These are phyloP conservation scores for Ormosia semicastrata DNA, from an alignment of 306 rosid genomes.

Conservation along the genomic window DNA sequence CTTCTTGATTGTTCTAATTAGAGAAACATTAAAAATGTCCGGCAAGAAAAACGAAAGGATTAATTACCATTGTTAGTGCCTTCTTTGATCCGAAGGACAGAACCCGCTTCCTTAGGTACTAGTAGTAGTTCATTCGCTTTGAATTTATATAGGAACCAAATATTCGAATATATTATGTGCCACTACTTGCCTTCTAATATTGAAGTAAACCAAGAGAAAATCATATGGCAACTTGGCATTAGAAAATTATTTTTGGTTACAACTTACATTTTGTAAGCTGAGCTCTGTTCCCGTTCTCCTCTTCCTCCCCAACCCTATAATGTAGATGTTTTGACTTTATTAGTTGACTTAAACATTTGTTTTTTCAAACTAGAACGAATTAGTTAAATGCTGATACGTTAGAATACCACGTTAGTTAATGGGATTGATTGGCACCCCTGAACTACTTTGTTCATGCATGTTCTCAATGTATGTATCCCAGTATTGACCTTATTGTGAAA, in stretches of 20 bases:
- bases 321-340: conserved; percentile 30
- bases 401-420: not conserved
- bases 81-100: conserved; percentile 13
- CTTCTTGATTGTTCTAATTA: not conserved
- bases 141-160: conserved; percentile 7
- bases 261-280: not conserved
- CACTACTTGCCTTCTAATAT: not conserved
- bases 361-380: not conserved
- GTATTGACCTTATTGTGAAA: not conserved
- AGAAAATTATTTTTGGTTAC: conserved; percentile 12
- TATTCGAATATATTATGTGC: not conserved
- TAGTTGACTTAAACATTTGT: conserved; percentile 26
- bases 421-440: conserved; percentile 22
- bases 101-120: not conserved
- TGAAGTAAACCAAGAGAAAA: conserved; percentile 27
- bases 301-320: conserved; percentile 8
- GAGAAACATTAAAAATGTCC: not conserved
- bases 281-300: not conserved
- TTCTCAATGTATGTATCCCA: not conserved
- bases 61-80: conserved; percentile 34
- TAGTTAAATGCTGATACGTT: not conserved
- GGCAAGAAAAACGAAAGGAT: not conserved
- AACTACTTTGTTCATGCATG: conserved; percentile 25
- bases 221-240: conserved; percentile 33
- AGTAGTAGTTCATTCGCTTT: not conserved